Base-by-base conservation (phyloP, 306 rosid species). In the Pterocarpus macrocarpus region DNA sequence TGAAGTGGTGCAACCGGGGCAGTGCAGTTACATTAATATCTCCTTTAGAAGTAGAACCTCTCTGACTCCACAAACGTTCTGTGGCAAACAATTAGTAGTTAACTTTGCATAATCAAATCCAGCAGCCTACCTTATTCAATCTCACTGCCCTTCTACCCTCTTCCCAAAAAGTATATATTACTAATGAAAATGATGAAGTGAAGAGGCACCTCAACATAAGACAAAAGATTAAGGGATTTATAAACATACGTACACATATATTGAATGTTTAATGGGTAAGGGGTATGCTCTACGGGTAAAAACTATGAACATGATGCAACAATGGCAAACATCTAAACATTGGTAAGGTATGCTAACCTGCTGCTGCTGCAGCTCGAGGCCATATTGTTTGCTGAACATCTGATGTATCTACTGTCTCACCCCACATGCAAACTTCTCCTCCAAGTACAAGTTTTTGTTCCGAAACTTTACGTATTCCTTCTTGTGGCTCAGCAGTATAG, bases 341-440 rank as follows among this genome's bases (percentile, higher is more conserved):
- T 7, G 10, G 76, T 34, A 50, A 38, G 64, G 69, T 14, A 67
- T 55, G 73, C 85, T 56, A 83, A 95, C 99, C 99, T 83, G 98
- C 99, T 55, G 98, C 99, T 13, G 97, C 97, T 8, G 99, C 99
- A 57, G 99, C 98, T 77, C 99, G 89, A 82, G 99, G 99, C 99
- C 99, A 95, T 73, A 95, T 93, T 28, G 99, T 95, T 84, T 90
- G 94, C 80, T 86, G 98, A 84, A 93, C 89, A 66, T 93, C 87
- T 16, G 99, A 95, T 14, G 98, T 39, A 84, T 93, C 99, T 59
- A 85, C 94, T 44, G 67, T 84, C 84, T 95, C 99, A 17, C 81
- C 94, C 99, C 99, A 95, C 99, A 91, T 91, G 90, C 99, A 95
- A 58, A 91, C 99, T 88, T 96, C 99, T 86, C 99, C 99, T 73